Evolutionary conservation across 495 filamentous ascomycete species (phyloP).

Genomic region (Ascodesmis nigricans): DNA sequence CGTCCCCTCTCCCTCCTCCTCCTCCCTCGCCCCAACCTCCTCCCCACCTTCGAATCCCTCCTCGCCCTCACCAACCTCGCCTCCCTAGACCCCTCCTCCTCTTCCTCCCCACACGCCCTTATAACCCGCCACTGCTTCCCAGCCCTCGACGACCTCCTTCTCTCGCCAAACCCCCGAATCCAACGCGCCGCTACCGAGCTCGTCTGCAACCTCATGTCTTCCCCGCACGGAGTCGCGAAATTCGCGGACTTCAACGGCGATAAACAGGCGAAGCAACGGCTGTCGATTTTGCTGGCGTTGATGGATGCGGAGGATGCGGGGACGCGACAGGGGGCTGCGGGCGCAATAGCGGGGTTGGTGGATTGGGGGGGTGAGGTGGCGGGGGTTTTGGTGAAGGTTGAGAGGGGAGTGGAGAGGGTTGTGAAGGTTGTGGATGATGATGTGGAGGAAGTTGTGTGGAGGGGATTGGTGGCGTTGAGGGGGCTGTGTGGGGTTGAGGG

Average conservation of each 20-base stretch:
- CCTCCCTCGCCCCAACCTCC: conserved; percentile 39
- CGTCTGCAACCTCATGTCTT: conserved; percentile 74
- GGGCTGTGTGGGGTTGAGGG: conserved; percentile 36
- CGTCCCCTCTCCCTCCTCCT: conserved; percentile 57
- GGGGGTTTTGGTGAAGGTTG: conserved; percentile 39
- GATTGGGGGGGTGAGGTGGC: conserved; percentile 50
- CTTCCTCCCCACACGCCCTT: conserved; percentile 39
- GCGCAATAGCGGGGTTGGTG: conserved; percentile 64
- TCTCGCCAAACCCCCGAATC: conserved; percentile 52
- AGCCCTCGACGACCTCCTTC: conserved; percentile 57
- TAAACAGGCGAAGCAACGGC: conserved; percentile 40
- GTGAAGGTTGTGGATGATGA: conserved; percentile 55
- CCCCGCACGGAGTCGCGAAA: conserved; percentile 46
- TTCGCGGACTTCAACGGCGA: conserved; percentile 56
- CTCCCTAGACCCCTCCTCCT: conserved; percentile 47
- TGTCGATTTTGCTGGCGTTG: conserved; percentile 68
- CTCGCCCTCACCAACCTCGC: conserved; percentile 88
- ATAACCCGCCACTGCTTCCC: conserved; percentile 54
- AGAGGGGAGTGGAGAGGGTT: conserved; percentile 47
- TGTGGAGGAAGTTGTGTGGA: conserved; percentile 48
- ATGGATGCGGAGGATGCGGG: conserved; percentile 61
- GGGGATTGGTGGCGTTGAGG: conserved; percentile 54
- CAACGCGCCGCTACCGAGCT: conserved; percentile 71
- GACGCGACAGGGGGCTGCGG: conserved; percentile 67
- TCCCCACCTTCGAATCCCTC: conserved; percentile 72